Evolutionary conservation across 169 alveolate species (phyloP).

Genomic region (Toxoplasma gondii): DNA sequence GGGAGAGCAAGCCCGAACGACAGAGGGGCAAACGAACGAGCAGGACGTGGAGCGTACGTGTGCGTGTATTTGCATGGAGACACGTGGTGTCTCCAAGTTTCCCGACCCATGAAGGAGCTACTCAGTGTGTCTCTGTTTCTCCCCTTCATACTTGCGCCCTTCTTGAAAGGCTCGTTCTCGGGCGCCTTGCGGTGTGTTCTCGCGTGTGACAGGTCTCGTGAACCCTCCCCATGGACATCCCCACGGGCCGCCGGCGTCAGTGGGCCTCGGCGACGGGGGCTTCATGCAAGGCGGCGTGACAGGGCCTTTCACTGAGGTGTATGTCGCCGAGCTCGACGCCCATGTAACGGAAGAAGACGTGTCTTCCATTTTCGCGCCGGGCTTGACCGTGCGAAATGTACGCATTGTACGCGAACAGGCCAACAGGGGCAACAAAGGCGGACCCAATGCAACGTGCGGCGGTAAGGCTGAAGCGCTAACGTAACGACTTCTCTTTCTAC

Average conservation of each 20-base stretch:
- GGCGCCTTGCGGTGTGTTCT: background rate
- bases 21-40: too few relatives aligned
- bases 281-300: background rate
- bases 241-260: slow-evolving; percentile 13
- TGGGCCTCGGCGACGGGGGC: background rate
- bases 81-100: too few relatives aligned
- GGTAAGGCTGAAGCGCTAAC: background rate
- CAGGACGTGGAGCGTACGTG: too few relatives aligned
- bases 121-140: background rate
- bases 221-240: background rate
- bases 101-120: too few relatives aligned
- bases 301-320: background rate
- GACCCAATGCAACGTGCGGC: background rate
- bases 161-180: background rate
- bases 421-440: background rate
- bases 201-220: background rate
- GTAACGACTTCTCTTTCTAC: background rate
- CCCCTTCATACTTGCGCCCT: background rate
- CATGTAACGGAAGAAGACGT: slow-evolving; percentile 2
- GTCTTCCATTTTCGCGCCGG: background rate
- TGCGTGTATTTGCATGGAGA: too few relatives aligned
- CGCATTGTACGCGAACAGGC: background rate
- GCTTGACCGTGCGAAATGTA: background rate
- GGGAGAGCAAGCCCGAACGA: too few relatives aligned
- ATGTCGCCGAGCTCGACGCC: background rate